Evolutionary conservation across 306 rosid species (phyloP), one percentile per base, ranked within the genome.

Genomic region (Vachellia collinsii): DNA sequence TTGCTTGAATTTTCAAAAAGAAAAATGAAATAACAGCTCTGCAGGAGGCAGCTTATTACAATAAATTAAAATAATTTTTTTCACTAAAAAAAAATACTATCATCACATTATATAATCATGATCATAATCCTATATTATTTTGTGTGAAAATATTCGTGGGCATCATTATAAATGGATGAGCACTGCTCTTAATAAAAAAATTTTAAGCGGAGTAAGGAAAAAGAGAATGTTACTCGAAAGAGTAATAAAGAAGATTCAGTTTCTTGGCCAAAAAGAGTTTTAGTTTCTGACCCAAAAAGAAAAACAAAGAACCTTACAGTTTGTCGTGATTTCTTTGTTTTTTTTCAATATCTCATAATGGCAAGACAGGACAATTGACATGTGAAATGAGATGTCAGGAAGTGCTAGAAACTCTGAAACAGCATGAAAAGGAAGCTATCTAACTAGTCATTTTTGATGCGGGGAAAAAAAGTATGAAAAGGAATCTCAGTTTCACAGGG

Each of bases 261-360:
- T 59, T 23, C 37, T 23, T 59, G 65, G 65, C 65, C 65, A 10
- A 5, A 43, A 70, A 48, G 11, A 11, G 39, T 20, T 44, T 7
- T 3, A n/a, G 4, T 44, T 43, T 70, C 39, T 44, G 56, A 42
- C 39, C 38, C 53, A 20, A 43, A 43, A 23, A 3, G 3, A 70
- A 43, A 22, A 70, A 20, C 38, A 43, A 20, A 10, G 25, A 68
- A 68, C 12, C 19, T 9, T n/a, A 70, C 54, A 70, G 22, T 20
- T 70, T 70, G 73, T 22, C 50, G 74, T 70, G 19, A n/a, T 69
- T 69, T 69, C 23, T n/a, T 69, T 69, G 7, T 50, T 50, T 50
- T 48, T 50, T 69, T 37, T 54, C 6, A 65, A 65, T 65, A 69
- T 68, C 73, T 42, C 73, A n/a, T n/a, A 41, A 42, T 68, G 53